phyloP scores from a whole-genome alignment of 192 early-diverging fungal species.

The Dissophora ornata region DNA sequence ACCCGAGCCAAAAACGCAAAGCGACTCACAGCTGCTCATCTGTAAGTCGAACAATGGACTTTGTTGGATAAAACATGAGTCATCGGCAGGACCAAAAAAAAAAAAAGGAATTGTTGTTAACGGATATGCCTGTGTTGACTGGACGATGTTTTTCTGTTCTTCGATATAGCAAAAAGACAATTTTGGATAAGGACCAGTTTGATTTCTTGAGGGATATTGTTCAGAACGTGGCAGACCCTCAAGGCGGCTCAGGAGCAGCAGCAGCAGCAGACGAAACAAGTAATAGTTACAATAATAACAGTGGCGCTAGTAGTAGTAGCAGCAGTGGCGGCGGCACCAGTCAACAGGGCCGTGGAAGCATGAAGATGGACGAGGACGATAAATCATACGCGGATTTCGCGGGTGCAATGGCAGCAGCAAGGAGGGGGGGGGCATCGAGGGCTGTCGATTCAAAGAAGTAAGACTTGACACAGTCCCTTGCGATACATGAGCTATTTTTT shows the following conservation, averaged over 20 bases:
- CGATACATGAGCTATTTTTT: background rate
- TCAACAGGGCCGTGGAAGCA: background rate
- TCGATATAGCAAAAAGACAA: constrained; percentile 82
- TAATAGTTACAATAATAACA: background rate
- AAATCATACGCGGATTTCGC: constrained; percentile 21
- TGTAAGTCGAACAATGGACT: constrained; percentile 73
- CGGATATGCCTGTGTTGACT: too few species aligned
- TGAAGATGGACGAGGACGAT: constrained; percentile 35
- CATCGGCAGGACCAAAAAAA: background rate
- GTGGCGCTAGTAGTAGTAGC: background rate
- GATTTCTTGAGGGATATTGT: constrained; percentile 95
- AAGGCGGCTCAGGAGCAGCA: constrained; percentile 23
- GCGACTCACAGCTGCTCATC: constrained; percentile 85
- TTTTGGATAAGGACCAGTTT: constrained; percentile 87
- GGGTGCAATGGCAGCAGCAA: constrained; percentile 39
- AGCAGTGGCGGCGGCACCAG: constrained; percentile 1
- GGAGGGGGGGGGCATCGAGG: constrained; percentile 12
- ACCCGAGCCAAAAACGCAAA: constrained; percentile 82
- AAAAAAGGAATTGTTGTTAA: too few species aligned
- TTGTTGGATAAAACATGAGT: too few species aligned
- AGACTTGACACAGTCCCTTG: too few species aligned
- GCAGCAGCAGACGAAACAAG: constrained; percentile 7
- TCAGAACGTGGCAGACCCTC: constrained; percentile 81
- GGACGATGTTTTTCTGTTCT: too few species aligned
- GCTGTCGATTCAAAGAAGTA: background rate